A percentile compares a stretch with the other conserved stretches of the same genome.
Evolutionary conservation across 306 rosid species (phyloP).

Genomic region (Spatholobus suberectus): DNA sequence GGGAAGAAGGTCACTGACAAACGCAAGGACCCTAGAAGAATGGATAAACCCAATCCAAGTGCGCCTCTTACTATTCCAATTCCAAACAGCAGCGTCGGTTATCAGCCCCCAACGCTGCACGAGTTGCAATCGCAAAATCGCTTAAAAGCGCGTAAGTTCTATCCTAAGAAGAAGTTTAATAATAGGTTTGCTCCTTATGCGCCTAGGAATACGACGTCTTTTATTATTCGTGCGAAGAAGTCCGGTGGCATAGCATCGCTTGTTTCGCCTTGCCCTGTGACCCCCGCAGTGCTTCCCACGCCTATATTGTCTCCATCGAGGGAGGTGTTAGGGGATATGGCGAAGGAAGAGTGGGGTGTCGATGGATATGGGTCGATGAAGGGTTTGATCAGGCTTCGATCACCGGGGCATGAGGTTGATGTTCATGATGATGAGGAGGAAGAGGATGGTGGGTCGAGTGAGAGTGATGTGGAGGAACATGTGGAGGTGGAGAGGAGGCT

Average conservation of each 20-base stretch:
- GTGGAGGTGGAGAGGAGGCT: constrained; percentile 92
- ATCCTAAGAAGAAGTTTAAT: constrained; percentile 84
- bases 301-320: constrained; percentile 86
- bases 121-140: constrained; percentile 92
- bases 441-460: constrained; percentile 79
- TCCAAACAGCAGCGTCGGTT: constrained; percentile 40
- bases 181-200: constrained; percentile 91
- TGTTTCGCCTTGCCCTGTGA: constrained; percentile 89
- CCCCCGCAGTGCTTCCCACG: constrained; percentile 90
- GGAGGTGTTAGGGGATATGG: constrained; percentile 91
- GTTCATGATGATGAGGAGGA: constrained; percentile 58
- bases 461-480: constrained; percentile 89
- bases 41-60: constrained; percentile 50
- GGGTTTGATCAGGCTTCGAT: constrained; percentile 86
- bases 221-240: constrained; percentile 84
- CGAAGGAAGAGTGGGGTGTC: constrained; percentile 96
- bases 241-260: constrained; percentile 89
- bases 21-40: constrained; percentile 68
- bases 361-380: constrained; percentile 98
- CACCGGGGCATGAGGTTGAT: constrained; percentile 67
- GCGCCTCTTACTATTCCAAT: constrained; percentile 22
- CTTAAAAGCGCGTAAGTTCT: constrained; percentile 82
- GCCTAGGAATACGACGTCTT: constrained; percentile 93
- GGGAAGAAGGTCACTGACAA: constrained; percentile 73
- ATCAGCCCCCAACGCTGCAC: constrained; percentile 76